Conservation (phyloP, 2,329 filamentous ascomycete species). For the Talaromyces pinophilus region DNA sequence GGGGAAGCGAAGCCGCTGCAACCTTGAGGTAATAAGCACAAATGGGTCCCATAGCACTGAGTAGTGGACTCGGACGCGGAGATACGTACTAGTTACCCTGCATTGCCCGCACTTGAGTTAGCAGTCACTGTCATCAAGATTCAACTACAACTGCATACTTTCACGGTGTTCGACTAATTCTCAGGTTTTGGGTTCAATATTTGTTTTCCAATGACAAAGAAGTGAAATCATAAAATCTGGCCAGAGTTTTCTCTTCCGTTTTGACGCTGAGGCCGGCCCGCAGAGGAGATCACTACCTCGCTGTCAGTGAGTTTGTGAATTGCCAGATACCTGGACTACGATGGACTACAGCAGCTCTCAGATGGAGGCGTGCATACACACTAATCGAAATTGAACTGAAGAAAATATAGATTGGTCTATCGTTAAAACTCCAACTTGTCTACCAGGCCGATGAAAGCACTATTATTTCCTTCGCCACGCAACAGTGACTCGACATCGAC, state of each 20-base stretch:
- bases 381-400: background rate
- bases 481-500: slow-evolving; percentile 78
- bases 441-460: slow-evolving; percentile 65
- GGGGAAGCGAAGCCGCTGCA: slow-evolving; percentile 5
- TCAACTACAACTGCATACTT: background rate
- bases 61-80: background rate
- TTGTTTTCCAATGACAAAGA: background rate
- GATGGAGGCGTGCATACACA: background rate
- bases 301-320: background rate
- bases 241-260: background rate
- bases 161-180: background rate
- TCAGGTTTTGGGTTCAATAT: background rate
- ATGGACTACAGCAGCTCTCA: background rate
- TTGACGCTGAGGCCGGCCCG: background rate
- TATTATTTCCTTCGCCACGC: slow-evolving; percentile 61
- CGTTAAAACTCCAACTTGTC: slow-evolving; percentile 47
- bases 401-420: background rate
- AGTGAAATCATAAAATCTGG: no score
- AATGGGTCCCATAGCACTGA: background rate
- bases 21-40: background rate
- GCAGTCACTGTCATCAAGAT: background rate
- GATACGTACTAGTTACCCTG: background rate
- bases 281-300: background rate
- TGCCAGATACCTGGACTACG: background rate
- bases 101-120: background rate